Evolutionary conservation across 805 yeast genomes (phyloP), one percentile per base, ranked within the genome.

Genomic region (Limtongia smithiae): DNA sequence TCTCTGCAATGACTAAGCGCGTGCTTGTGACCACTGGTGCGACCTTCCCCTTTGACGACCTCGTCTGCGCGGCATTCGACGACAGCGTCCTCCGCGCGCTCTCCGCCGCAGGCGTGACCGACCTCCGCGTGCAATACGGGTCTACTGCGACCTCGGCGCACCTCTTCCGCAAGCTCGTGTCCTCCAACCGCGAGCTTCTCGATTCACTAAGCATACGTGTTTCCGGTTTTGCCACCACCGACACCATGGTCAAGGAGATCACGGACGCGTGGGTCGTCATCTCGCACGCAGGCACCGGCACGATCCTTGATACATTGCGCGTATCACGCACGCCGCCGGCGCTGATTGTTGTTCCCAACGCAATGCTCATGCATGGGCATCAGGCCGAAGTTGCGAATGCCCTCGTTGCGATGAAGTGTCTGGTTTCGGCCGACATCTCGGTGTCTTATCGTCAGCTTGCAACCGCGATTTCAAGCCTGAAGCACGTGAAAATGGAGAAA

Each of bases 241-340:
- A 68, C 3, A 64, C 73, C 33, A 68, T 79, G 22, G 61, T 59
- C 2, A 60, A 65, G 0, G 71, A 73, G 49, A 77, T 87, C 2
- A 40, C 58, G 0, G 33, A 62, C 1, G 71, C 81, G 1, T 79
- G 80, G 43, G 58, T 87, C 37, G 85, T 91, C 9, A 75, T 93
- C 11, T 81, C 96, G 0, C 97, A 93, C 64, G 97, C 95, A 0
- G 84, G 85, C 1, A 87, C 97, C 0, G 98, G 98, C 1, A 86
- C 96, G 0, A 85, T 91, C 6, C 65, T 93, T 24, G 98, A 91
- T 61, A 75, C 85, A 0, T 66, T 88, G 32, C 72, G 93, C 62
- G 22, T 24, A 20, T n/a, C 37, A 7, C 25, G 34, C 6, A 25
- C 15, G 25, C 49, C 66, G 14, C 46, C 67, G 1, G 82, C 79